Conservation (phyloP, 805 yeast genomes). For the Yueomyces sp. region DNA sequence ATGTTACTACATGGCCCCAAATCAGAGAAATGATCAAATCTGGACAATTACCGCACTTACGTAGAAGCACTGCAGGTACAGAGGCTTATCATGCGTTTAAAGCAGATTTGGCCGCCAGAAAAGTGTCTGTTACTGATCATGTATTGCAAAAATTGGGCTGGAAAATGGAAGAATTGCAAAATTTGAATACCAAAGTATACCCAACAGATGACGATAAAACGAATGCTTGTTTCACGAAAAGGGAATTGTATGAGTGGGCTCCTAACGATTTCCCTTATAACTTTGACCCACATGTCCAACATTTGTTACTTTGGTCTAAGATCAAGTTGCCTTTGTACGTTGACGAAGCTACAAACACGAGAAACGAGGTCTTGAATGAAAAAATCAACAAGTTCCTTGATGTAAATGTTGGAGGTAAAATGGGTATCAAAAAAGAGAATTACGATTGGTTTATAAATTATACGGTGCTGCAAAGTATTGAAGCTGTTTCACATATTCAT, state of each 20-base stretch:
- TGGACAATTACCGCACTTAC: constrained; percentile 34
- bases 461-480: constrained; percentile 55
- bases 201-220: constrained; percentile 12
- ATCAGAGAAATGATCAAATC: constrained; percentile 25
- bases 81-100: constrained; percentile 35
- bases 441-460: constrained; percentile 62
- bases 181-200: constrained; percentile 7
- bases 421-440: constrained; percentile 22
- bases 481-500: constrained; percentile 57
- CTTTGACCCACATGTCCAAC: constrained; percentile 37
- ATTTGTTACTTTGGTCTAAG: constrained; percentile 59
- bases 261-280: constrained; percentile 57
- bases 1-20: constrained; percentile 29
- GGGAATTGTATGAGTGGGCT: constrained; percentile 28
- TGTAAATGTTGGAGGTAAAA: constrained; percentile 18
- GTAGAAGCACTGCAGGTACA: constrained; percentile 34
- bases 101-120: constrained; percentile 20
- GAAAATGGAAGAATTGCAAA: constrained; percentile 25
- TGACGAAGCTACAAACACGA: constrained; percentile 6
- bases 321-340: constrained; percentile 40
- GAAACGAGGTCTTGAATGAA: constrained; percentile 26
- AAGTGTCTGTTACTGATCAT: constrained; percentile 34
- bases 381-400: constrained; percentile 38
- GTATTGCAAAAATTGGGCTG: constrained; percentile 40
- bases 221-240: constrained; percentile 13